Conservation (phyloP, 176 grass and related monocot genomes). For the Aegilops sharonensis region DNA sequence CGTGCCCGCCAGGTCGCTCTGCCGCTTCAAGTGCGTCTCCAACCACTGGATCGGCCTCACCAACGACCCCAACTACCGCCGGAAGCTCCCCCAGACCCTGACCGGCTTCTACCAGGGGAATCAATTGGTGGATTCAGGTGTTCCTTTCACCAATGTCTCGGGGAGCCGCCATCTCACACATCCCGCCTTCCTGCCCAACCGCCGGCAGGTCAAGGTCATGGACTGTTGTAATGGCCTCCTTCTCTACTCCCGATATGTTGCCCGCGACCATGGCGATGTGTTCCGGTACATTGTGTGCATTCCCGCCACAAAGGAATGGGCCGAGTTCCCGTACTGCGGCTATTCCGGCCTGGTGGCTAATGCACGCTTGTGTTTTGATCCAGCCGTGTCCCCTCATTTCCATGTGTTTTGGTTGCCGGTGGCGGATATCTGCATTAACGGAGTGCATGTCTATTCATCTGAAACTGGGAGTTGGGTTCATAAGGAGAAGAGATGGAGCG, state of each 20-base stretch:
- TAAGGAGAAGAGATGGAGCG: not conserved
- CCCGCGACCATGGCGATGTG: not conserved
- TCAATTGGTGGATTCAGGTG: not conserved
- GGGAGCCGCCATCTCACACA: not conserved
- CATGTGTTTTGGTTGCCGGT: not conserved
- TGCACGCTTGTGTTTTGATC: not conserved
- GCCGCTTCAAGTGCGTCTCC: not conserved
- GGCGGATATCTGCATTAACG: not conserved
- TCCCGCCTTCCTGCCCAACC: conserved; percentile 9
- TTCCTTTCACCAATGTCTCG: not conserved
- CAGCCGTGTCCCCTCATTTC: not conserved
- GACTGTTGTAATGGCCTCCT: conserved; percentile 25
- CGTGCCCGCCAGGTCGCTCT: not conserved
- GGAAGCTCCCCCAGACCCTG: not conserved
- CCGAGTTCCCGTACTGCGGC: not conserved
- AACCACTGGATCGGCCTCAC: not conserved
- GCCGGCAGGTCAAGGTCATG: not conserved
- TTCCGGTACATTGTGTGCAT: not conserved
- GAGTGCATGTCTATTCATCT: conserved; percentile 5
- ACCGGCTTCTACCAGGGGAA: not conserved
- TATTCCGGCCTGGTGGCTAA: accelerated
- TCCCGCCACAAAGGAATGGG: conserved; percentile 16
- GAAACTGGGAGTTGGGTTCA: not conserved
- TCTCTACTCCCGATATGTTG: not conserved
- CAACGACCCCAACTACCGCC: not conserved